Evolutionary conservation across 352 stramenopile genomes (phyloP).

Genomic region (Phytopythium sindhum): DNA sequence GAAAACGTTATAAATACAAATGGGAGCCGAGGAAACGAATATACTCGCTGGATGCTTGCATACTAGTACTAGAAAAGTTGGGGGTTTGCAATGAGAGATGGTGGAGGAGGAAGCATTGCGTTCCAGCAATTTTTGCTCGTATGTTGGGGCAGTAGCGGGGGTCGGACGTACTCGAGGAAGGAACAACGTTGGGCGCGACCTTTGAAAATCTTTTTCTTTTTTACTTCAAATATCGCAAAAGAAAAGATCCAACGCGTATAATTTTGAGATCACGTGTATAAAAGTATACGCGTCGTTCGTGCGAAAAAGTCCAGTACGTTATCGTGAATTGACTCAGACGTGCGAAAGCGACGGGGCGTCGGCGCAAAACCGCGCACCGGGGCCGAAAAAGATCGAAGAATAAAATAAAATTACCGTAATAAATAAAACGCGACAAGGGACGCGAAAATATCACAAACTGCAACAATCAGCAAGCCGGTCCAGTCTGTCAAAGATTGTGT

Average conservation of each 20-base stretch:
- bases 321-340: background rate
- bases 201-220: background rate
- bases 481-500: background rate
- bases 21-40: no score
- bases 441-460: background rate
- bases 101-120: no score
- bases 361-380: background rate
- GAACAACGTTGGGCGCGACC: background rate
- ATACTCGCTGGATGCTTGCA: no score
- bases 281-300: background rate
- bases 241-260: background rate
- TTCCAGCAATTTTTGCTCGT: no score
- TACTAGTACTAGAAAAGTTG: no score
- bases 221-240: no score
- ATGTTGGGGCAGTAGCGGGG: no score
- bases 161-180: no score
- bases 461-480: no score
- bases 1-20: no score
- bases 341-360: background rate
- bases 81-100: no score
- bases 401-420: background rate
- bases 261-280: background rate
- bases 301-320: background rate
- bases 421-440: constrained; percentile 2
- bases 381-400: constrained; percentile 2